Evolutionary conservation across 768 basidiomycete genomes (phyloP).

Genomic region (Trametes elegans): DNA sequence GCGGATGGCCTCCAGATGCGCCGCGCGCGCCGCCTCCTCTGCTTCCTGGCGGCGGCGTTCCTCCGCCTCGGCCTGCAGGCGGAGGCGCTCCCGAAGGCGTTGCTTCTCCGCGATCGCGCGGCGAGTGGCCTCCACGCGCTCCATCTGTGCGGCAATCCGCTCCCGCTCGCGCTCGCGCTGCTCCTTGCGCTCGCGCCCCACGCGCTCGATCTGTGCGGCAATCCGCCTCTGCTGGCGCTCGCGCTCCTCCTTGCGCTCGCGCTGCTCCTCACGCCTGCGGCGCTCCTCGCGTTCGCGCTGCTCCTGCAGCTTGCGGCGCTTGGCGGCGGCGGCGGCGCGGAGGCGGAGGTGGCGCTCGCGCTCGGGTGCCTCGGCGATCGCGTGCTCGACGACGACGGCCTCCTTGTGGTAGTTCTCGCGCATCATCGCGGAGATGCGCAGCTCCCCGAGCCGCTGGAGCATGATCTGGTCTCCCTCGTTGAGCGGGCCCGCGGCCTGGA

Average conservation of each 20-base stretch:
- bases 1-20: not conserved
- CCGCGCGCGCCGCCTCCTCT: not conserved
- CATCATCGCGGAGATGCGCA: conserved; percentile 3
- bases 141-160: not conserved
- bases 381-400: conserved; percentile 3
- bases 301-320: not conserved
- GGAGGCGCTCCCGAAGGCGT: not conserved
- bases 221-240: not conserved
- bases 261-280: not conserved
- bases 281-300: not conserved
- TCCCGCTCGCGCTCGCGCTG: not conserved
- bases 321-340: not conserved
- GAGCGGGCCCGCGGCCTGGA: conserved; percentile 2
- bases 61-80: not conserved
- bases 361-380: not conserved
- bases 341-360: not conserved
- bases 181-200: not conserved
- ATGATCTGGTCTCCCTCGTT: not conserved
- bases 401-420: conserved; percentile 8
- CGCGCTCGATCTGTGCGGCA: not conserved
- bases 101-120: not conserved
- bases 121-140: not conserved
- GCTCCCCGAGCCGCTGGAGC: conserved; percentile 1
- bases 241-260: not conserved
- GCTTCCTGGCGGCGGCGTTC: not conserved